Conservation (phyloP, 176 grass and related monocot genomes). For the Chloris gayana region DNA sequence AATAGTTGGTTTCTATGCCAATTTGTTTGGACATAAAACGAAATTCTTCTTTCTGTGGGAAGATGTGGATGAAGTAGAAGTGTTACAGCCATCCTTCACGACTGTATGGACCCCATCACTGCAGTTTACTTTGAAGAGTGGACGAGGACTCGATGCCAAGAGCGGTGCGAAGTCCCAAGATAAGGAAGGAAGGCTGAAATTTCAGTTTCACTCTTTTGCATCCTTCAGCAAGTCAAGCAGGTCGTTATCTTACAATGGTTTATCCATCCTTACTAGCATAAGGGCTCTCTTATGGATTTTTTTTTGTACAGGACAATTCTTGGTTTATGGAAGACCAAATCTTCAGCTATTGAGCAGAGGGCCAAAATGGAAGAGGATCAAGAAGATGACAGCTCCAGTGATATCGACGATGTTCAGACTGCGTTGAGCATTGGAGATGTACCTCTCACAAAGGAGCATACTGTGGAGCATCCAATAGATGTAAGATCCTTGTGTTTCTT, state of each 20-base stretch:
- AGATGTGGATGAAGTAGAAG: conserved; percentile 77
- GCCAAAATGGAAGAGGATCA: conserved; percentile 66
- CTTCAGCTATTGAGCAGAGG: conserved; percentile 51
- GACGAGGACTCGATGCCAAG: conserved; percentile 66
- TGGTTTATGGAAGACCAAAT: conserved; percentile 81
- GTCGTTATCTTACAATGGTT: conserved; percentile 32
- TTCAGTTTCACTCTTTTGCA: conserved; percentile 91
- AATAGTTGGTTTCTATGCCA: conserved; percentile 80
- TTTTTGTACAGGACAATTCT: conserved; percentile 57
- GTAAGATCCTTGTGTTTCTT: conserved; percentile 44
- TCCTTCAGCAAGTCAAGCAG: conserved; percentile 73
- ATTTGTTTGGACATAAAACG: conserved; percentile 91
- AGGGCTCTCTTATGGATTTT: not conserved
- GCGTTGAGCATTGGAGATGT: conserved; percentile 53
- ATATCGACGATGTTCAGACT: conserved; percentile 50
- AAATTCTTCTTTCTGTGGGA: conserved; percentile 96
- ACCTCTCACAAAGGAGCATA: conserved; percentile 51
- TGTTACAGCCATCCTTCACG: conserved; percentile 64
- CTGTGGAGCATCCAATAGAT: conserved; percentile 54
- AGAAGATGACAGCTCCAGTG: conserved; percentile 35
- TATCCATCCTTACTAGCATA: not conserved
- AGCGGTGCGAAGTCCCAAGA: conserved; percentile 76
- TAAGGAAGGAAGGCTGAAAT: conserved; percentile 78
- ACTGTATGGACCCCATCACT: conserved; percentile 66
- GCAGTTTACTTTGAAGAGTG: conserved; percentile 65